A percentile compares a stretch with the other conserved stretches of the same genome.
Conservation (phyloP, 352 stramenopile species). For the Phytophthora chlamydospora region DNA sequence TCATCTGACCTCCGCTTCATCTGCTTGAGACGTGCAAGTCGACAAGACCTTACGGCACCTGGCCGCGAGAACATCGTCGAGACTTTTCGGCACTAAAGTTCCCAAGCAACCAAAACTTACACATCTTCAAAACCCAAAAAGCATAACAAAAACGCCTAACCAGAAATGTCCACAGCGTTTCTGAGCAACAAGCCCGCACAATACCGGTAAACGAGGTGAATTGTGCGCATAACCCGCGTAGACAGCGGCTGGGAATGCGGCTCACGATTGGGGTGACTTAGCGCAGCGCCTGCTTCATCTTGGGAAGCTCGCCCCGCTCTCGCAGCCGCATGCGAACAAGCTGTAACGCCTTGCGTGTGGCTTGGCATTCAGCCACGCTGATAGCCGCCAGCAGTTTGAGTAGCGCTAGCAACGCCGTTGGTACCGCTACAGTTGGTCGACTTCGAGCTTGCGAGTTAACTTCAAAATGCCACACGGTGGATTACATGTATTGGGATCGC, state of each 20-base stretch:
- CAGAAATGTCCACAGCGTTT: too few relatives aligned
- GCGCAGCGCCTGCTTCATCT: slow-evolving; percentile 14
- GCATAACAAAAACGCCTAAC: too few relatives aligned
- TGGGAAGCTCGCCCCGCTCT: slow-evolving; percentile 13
- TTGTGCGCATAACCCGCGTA: not conserved
- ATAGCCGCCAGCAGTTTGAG: not conserved
- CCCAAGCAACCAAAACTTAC: slow-evolving; percentile 2
- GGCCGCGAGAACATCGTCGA: not conserved
- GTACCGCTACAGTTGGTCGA: too few relatives aligned
- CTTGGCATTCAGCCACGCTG: not conserved
- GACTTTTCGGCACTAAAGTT: not conserved
- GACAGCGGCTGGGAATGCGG: slow-evolving; percentile 14
- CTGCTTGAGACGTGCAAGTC: slow-evolving; percentile 15
- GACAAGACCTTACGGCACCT: slow-evolving; percentile 5
- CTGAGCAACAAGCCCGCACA: slow-evolving; percentile 6
- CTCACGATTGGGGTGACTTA: slow-evolving; percentile 11
- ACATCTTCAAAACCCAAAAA: not conserved
- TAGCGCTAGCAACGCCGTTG: too few relatives aligned
- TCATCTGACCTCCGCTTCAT: slow-evolving; percentile 14
- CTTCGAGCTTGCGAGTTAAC: too few relatives aligned
- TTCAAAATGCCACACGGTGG: too few relatives aligned
- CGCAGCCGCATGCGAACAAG: slow-evolving; percentile 2
- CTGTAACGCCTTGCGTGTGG: slow-evolving; percentile 13
- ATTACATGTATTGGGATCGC: too few relatives aligned
- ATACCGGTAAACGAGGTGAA: slow-evolving; percentile 2